Conservation (phyloP, 441 rosid genomes). For the Erysimum cheiri region DNA sequence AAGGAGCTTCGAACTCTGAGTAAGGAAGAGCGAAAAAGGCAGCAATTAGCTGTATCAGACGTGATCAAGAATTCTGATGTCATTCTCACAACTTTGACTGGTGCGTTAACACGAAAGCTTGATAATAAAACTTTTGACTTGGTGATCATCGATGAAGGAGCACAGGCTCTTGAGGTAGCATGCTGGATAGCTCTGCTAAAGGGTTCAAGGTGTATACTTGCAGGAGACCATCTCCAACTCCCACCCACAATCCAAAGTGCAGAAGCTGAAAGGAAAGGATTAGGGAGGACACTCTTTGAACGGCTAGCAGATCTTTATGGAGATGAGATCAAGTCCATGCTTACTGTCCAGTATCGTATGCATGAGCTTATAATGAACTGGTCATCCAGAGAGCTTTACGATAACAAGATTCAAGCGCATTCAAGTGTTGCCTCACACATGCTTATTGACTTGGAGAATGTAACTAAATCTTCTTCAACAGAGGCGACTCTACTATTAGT, state of each 20-base stretch:
- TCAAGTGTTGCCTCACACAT: slow-evolving; percentile 84
- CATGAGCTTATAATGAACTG: slow-evolving; percentile 97
- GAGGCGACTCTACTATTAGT: slow-evolving; percentile 85
- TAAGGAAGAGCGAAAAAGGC: slow-evolving; percentile 95
- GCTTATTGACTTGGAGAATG: slow-evolving; percentile 86
- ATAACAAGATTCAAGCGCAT: slow-evolving; percentile 84
- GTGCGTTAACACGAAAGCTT: slow-evolving; percentile 77
- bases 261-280: slow-evolving; percentile 95
- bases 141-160: slow-evolving; percentile 98
- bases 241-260: slow-evolving; percentile 97
- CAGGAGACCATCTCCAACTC: slow-evolving; percentile 97
- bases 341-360: slow-evolving; percentile 97
- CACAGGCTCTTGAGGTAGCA: slow-evolving; percentile 97
- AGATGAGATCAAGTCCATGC: slow-evolving; percentile 85
- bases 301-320: slow-evolving; percentile 86
- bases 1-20: slow-evolving; percentile 86
- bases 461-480: slow-evolving; percentile 67
- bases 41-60: slow-evolving; percentile 91
- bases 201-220: slow-evolving; percentile 92
- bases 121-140: slow-evolving; percentile 78
- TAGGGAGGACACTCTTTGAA: slow-evolving; percentile 94
- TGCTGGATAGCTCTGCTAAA: slow-evolving; percentile 93
- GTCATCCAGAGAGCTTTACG: slow-evolving; percentile 91
- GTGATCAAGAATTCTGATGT: slow-evolving; percentile 89
- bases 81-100: slow-evolving; percentile 87